Percentiles rank a stretch among this genome's conserved stretches.
phyloP scores from a whole-genome alignment of 78 protist species.

The Pelomyxa schiedti region DNA sequence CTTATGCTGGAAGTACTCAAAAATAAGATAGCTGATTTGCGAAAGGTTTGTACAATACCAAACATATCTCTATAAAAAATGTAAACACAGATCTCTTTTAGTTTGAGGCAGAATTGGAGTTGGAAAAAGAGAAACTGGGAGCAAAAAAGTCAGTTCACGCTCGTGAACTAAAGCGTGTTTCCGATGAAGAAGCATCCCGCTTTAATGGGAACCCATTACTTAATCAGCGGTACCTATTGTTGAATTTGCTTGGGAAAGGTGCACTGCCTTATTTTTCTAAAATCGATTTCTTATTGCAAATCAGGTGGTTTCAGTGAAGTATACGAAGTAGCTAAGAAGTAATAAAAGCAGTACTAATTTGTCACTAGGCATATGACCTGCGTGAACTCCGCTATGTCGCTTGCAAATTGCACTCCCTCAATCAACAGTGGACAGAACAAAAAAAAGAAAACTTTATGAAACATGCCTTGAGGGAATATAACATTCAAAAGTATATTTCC shows the following conservation, averaged over 20 bases:
- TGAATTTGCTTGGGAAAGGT: constrained; percentile 70
- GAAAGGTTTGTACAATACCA: too few relatives aligned
- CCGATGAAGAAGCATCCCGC: constrained; percentile 14
- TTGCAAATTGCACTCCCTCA: constrained; percentile 80
- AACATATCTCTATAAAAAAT: too few relatives aligned
- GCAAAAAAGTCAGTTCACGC: background rate
- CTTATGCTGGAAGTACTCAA: too few relatives aligned
- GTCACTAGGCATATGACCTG: constrained; percentile 71
- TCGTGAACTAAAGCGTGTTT: constrained; percentile 11
- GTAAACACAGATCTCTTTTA: too few relatives aligned
- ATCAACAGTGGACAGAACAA: constrained; percentile 49
- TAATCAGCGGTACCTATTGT: constrained; percentile 57
- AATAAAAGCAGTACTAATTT: too few relatives aligned
- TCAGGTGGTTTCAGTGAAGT: constrained; percentile 87
- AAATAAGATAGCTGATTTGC: too few relatives aligned
- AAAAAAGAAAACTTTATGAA: constrained; percentile 22
- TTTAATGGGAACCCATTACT: background rate
- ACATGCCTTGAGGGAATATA: constrained; percentile 74
- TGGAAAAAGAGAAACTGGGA: constrained; percentile 7
- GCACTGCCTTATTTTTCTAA: too few relatives aligned
- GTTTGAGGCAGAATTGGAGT: background rate
- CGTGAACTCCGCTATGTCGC: constrained; percentile 47
- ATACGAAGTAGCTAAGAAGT: constrained; percentile 15
- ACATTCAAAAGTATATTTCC: too few relatives aligned
- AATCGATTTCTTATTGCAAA: too few relatives aligned